Evolutionary conservation across 306 rosid genomes (phyloP), one percentile per base, ranked within the genome.

Genomic region (Urtica urens): DNA sequence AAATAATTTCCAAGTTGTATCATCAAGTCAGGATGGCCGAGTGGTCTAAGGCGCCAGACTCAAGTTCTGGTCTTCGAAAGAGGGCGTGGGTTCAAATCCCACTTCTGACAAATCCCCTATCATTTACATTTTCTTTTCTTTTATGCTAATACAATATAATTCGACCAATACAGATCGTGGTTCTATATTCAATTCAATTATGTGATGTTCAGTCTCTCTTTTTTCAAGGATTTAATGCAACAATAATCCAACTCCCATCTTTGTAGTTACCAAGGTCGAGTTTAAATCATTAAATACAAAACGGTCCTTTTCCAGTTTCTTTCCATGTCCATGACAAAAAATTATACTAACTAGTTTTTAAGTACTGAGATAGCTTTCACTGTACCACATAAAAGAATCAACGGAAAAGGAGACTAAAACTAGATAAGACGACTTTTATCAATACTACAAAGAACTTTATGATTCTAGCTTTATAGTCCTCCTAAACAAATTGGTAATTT

Each of bases 1-100:
- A n/a, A 43, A n/a, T 3, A 19, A 17, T 15, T 10, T 39, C n/a
- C 10, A 4, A 13, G n/a, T 35, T 1, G 5, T 9, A 7, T n/a
- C 38, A 29, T 14, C 35, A 27, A n/a, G 62, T 56, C 68, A 56
- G 62, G 62, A 43, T 56, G 42, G 51, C 62, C 62, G 68, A 62
- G 68, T 62, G 68, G 67, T 62, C 67, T 62, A 62, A 62, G 67
- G 67, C 67, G 67, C 67, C 67, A 62, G 68, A 62, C 68, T 62
- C 68, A 62, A 62, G 68, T 62, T 62, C 60, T 62, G 68, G 60
- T 62, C 68, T 19, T 62, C 61, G 54, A 35, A 13, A 46, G 68
- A 61, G 59, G 66, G 59, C 66, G 66, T 61, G 66, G 66, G 66
- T 61, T 61, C 59, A 61, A 61, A 61, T 61, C 66, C 66, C 59